Percentiles rank a stretch among this genome's conserved stretches.
These are phyloP conservation scores for Hydnum rufescens DNA, from an alignment of 768 basidiomycete species.

Conservation along the genomic window DNA sequence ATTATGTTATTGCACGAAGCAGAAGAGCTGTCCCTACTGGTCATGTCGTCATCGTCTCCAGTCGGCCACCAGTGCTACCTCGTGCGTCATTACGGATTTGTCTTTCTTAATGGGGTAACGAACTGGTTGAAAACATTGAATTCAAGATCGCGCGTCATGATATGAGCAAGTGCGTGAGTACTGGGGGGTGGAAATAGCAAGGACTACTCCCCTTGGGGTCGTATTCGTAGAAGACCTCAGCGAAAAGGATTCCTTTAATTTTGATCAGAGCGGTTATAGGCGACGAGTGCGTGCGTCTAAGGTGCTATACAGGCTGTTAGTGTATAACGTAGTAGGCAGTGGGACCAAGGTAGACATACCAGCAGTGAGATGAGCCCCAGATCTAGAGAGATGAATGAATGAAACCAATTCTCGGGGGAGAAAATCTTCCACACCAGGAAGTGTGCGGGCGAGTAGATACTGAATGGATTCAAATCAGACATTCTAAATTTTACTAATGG, in stretches of 20 bases:
- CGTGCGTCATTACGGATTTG: slow-evolving; percentile 68
- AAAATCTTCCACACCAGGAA: slow-evolving; percentile 53
- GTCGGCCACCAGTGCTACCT: slow-evolving; percentile 43
- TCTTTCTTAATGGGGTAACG: slow-evolving; percentile 62
- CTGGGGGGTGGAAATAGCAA: neutral
- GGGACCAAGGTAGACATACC: slow-evolving; percentile 22
- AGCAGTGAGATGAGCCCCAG: slow-evolving; percentile 47
- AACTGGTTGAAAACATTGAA: too few species aligned
- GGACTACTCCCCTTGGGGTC: slow-evolving; percentile 34
- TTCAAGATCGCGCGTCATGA: too few species aligned
- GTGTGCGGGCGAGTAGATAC: slow-evolving; percentile 63
- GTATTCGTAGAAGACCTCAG: slow-evolving; percentile 72
- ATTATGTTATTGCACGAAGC: too few species aligned
- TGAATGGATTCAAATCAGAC: slow-evolving; percentile 6
- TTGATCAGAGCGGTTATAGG: slow-evolving; percentile 46
- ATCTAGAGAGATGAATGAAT: slow-evolving; percentile 45
- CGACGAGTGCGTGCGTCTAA: slow-evolving; percentile 31
- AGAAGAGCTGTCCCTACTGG: too few species aligned
- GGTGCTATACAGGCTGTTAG: neutral
- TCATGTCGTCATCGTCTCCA: neutral
- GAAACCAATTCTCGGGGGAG: slow-evolving; percentile 53
- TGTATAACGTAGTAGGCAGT: neutral
- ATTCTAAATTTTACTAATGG: neutral
- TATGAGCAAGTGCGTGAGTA: slow-evolving; percentile 1
- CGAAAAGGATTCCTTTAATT: slow-evolving; percentile 52